These are phyloP conservation scores for Ascobolus immersus DNA, from an alignment of 495 filamentous ascomycete species.

Conservation along the genomic window DNA sequence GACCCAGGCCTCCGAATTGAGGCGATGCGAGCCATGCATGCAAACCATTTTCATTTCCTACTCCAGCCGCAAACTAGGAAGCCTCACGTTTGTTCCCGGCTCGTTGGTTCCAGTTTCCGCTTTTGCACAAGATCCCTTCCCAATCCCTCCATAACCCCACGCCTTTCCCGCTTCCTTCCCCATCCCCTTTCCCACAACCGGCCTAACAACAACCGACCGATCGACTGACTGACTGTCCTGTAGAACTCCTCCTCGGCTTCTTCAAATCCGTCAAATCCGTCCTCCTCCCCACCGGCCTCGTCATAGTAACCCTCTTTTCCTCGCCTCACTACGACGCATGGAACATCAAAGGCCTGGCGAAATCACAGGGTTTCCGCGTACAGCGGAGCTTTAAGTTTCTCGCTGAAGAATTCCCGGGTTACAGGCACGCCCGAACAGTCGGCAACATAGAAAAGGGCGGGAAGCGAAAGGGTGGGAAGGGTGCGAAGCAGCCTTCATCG, in stretches of 20 bases:
- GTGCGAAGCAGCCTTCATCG: too few relatives aligned
- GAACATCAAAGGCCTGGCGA: constrained; percentile 69
- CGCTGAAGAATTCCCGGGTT: constrained; percentile 50
- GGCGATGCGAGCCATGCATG: too few relatives aligned
- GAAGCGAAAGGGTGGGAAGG: too few relatives aligned
- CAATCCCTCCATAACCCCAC: too few relatives aligned
- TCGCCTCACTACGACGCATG: constrained; percentile 81
- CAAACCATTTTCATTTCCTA: not conserved
- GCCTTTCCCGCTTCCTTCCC: too few relatives aligned
- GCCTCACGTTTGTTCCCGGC: too few relatives aligned
- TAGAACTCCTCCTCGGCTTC: constrained; percentile 59
- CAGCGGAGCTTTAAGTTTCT: constrained; percentile 55
- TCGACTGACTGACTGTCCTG: too few relatives aligned
- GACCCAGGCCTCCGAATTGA: too few relatives aligned
- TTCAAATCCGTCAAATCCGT: constrained; percentile 33
- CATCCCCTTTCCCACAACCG: too few relatives aligned
- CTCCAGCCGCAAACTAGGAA: constrained; percentile 2
- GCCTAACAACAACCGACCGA: too few relatives aligned
- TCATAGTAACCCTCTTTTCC: constrained; percentile 76
- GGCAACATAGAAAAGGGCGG: constrained; percentile 28
- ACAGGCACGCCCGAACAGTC: constrained; percentile 66
- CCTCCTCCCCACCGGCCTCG: constrained; percentile 30
- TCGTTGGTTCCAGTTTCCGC: too few relatives aligned
- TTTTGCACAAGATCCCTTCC: too few relatives aligned
- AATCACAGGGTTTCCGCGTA: constrained; percentile 52